Percentiles rank a stretch among this genome's conserved stretches.
phyloP scores from a whole-genome alignment of 345 rosid species.

The Lumnitzera racemosa region DNA sequence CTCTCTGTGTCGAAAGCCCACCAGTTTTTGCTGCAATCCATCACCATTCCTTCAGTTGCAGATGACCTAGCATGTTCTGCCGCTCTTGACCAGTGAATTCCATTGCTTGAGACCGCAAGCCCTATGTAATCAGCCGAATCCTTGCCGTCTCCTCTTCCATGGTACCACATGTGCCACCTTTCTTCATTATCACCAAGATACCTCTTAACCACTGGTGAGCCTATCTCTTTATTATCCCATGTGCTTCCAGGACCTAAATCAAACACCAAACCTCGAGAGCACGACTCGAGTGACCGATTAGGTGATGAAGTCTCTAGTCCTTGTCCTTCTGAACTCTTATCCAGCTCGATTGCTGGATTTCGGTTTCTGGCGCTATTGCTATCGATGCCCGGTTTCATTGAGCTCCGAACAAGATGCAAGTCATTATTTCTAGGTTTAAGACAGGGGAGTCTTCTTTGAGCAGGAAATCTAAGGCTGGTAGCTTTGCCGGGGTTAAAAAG shows the following conservation, averaged over 20 bases:
- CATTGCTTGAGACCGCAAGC: conserved; percentile 38
- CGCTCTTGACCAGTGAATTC: conserved; percentile 40
- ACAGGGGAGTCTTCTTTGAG: background rate
- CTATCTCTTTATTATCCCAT: conserved; percentile 35
- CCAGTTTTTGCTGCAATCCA: conserved; percentile 60
- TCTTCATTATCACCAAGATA: conserved; percentile 42
- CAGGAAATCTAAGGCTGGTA: conserved; percentile 1
- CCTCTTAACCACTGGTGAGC: conserved; percentile 47
- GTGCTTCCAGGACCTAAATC: conserved; percentile 28
- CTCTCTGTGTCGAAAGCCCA: conserved; percentile 75
- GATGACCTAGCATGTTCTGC: conserved; percentile 31
- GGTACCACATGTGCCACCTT: conserved; percentile 55
- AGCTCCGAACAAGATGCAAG: conserved; percentile 18
- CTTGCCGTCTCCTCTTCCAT: conserved; percentile 19
- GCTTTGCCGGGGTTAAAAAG: conserved; percentile 8
- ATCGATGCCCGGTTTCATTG: conserved; percentile 24
- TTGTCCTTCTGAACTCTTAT: conserved; percentile 6
- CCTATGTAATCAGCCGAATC: conserved; percentile 28
- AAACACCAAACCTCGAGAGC: conserved; percentile 31
- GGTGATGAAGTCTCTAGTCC: conserved; percentile 5
- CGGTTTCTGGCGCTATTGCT: conserved; percentile 19
- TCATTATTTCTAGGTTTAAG: background rate
- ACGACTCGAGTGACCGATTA: conserved; percentile 11
- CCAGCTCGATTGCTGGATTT: conserved; percentile 8
- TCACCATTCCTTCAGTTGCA: conserved; percentile 62